Evolutionary conservation across 2,329 filamentous ascomycete species (phyloP), one percentile per base, ranked within the genome.

Genomic region (Stagonosporopsis cucurbitacearum): DNA sequence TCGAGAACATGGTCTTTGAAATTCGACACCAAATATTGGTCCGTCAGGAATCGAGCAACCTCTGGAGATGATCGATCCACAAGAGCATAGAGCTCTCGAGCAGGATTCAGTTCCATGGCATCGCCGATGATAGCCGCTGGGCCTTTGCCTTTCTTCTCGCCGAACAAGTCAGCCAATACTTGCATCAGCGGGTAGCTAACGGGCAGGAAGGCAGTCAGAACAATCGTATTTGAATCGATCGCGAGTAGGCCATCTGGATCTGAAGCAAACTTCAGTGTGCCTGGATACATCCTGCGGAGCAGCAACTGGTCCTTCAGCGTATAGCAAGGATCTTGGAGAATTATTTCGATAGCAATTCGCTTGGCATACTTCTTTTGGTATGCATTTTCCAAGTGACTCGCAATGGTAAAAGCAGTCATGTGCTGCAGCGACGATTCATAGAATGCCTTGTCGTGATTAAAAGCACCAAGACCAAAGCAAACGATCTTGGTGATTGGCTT

Each of bases 321-420:
- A 43, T 67, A 67, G 22, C 36, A 48, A 1, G 66, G 66, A 30
- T 67, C 63, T 25, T 67, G 63, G 1, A 60, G 39, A 6, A 66
- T 35, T n/a, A 67, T 46, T 12, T 51, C 17, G 2, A 66, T 44
- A 8, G 22, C 8, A 12, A 25, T n/a, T 1, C n/a, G 15, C 1
- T 13, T 5, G 52, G 17, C n/a, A 54, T 37, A 22, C 6, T 26
- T n/a, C 2, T 23, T 8, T 6, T 11, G 35, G 32, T 62, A 54
- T 1, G 28, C 13, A 2, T 22, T 15, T 6, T 61, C 23, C 0
- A 67, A 50, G 2, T 28, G 22, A 1, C 41, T 25, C 2, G 61
- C 61, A 1, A 66, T 62, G 17, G 44, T 53, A 36, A 64, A 62
- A 6, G 54, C 45, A 2, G 54, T 50, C 44, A 67, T 41, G 30